Percentiles rank a stretch among this genome's conserved stretches.
phyloP scores from a whole-genome alignment of 805 yeast species.

The Myxozyma kluyveri region DNA sequence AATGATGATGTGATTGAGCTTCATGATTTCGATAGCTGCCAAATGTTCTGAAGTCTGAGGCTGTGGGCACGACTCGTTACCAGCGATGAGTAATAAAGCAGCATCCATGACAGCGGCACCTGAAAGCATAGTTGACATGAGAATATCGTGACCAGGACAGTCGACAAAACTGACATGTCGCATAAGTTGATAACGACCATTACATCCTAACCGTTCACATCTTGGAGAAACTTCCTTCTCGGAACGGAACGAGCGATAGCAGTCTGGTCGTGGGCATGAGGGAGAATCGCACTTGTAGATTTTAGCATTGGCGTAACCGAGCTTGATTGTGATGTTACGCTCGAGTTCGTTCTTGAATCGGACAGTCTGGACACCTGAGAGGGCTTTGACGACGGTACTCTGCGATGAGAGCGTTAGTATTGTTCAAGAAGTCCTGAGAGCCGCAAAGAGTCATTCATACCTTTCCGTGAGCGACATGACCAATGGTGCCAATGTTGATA shows the following conservation, averaged over 20 bases:
- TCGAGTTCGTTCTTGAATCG: constrained; percentile 98
- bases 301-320: constrained; percentile 98
- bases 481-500: constrained; percentile 95
- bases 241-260: constrained; percentile 90
- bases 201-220: constrained; percentile 82
- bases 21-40: constrained; percentile 99
- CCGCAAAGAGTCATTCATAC: no score
- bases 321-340: constrained; percentile 96
- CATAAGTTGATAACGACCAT: constrained; percentile 81
- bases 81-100: constrained; percentile 91
- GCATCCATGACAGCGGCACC: constrained; percentile 99
- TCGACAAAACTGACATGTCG: constrained; percentile 99
- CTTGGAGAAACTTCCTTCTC: constrained; percentile 94
- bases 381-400: constrained; percentile 89
- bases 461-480: constrained; percentile 95
- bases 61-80: constrained; percentile 99
- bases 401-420: constrained; percentile 1
- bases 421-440: neutral
- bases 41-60: constrained; percentile 99
- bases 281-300: constrained; percentile 89
- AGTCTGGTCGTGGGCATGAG: constrained; percentile 86
- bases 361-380: constrained; percentile 98
- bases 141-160: constrained; percentile 99
- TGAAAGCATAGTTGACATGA: constrained; percentile 99
- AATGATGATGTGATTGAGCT: constrained; percentile 91